A percentile compares a stretch with the other conserved stretches of the same genome.
These are phyloP conservation scores for Hanseniaspora jakobsenii DNA, from an alignment of 805 yeast genomes.

Conservation along the genomic window DNA sequence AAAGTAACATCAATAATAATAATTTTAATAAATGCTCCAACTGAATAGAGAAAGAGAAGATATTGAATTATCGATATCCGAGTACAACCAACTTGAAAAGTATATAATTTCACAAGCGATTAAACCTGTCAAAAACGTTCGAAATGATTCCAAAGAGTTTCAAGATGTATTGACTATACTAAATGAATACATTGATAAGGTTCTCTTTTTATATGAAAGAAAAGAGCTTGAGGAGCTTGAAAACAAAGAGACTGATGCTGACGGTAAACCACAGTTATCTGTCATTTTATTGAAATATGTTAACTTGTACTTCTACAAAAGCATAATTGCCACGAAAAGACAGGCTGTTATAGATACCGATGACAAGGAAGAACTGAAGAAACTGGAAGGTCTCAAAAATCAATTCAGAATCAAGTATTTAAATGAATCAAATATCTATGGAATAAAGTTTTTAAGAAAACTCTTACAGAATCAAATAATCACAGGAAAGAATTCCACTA, in stretches of 20 bases:
- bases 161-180: slow-evolving; percentile 6
- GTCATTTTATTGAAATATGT: slow-evolving; percentile 2
- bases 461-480: slow-evolving; percentile 38
- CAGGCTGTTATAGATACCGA: slow-evolving; percentile 10
- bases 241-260: neutral
- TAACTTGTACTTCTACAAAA: slow-evolving; percentile 8
- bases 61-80: neutral
- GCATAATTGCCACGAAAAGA: slow-evolving; percentile 3
- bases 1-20: too few relatives aligned
- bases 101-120: neutral
- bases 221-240: slow-evolving; percentile 2
- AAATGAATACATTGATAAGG: slow-evolving; percentile 3
- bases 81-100: slow-evolving; percentile 2
- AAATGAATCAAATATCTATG: slow-evolving; percentile 34
- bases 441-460: slow-evolving; percentile 36
- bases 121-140: neutral
- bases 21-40: neutral
- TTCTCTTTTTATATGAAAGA: neutral
- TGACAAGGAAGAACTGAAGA: slow-evolving; percentile 6
- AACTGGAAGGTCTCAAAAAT: slow-evolving; percentile 20
- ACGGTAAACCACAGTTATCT: neutral
- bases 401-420: slow-evolving; percentile 29
- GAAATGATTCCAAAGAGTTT: slow-evolving; percentile 11
- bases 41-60: slow-evolving; percentile 2
- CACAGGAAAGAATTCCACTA: slow-evolving; percentile 19